A percentile compares a stretch with the other conserved stretches of the same genome.
phyloP scores from a whole-genome alignment of 139 green algal genomes.

The Chlamydomonas schloesseri region DNA sequence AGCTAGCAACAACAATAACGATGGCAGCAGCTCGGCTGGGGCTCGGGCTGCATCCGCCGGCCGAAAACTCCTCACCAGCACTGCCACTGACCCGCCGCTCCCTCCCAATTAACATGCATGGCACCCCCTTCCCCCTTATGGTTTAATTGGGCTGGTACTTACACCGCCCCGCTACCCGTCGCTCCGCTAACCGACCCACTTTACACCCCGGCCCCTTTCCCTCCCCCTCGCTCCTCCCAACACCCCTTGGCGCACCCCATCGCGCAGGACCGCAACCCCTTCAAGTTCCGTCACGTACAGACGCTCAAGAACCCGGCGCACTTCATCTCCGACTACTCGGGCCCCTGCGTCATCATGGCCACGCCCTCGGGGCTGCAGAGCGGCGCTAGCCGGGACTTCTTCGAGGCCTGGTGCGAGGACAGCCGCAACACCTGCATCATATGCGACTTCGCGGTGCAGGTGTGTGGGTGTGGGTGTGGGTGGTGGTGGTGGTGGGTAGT shows the following conservation, averaged over 20 bases:
- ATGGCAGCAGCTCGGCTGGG: too few species aligned
- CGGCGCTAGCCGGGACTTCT: constrained; percentile 88
- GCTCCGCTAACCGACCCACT: not conserved
- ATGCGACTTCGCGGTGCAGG: constrained; percentile 96
- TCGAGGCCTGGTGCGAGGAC: constrained; percentile 96
- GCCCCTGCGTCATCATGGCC: constrained; percentile 96
- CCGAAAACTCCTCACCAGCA: too few species aligned
- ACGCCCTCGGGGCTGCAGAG: constrained; percentile 94
- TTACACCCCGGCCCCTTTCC: not conserved
- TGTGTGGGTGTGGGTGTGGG: constrained; percentile 16
- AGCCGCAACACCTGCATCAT: constrained; percentile 94
- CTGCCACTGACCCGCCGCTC: too few species aligned
- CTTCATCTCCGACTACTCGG: constrained; percentile 83
- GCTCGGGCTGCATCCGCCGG: too few species aligned
- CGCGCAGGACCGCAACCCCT: constrained; percentile 87
- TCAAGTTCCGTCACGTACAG: constrained; percentile 95
- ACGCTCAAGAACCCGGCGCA: constrained; percentile 76
- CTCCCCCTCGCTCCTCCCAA: not conserved
- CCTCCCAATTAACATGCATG: too few species aligned
- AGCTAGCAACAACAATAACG: too few species aligned
- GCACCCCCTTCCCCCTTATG: too few species aligned
- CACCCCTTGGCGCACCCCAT: too few species aligned
- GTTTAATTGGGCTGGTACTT: too few species aligned
- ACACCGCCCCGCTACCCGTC: too few species aligned
- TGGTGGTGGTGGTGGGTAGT: too few species aligned